phyloP scores from a whole-genome alignment of 208 protist species.

The Phytomonas sp. region DNA sequence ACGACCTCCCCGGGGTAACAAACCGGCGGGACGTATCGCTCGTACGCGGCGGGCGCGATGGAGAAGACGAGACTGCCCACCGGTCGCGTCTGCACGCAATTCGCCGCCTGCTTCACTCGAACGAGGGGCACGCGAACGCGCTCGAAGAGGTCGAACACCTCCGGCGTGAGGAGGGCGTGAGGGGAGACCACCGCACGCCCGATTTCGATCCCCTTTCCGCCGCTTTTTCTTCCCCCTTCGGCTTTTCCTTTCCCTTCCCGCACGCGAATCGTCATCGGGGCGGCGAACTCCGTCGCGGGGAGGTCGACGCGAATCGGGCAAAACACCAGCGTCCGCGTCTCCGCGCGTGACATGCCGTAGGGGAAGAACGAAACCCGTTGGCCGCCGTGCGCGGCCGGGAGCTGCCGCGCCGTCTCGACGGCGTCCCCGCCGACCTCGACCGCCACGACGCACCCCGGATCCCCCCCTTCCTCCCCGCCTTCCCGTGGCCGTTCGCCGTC shows the following conservation, averaged over 20 bases:
- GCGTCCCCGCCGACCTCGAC: constrained; percentile 25
- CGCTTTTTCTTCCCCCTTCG: no score
- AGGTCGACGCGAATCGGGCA: constrained; percentile 51
- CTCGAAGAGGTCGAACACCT: constrained; percentile 60
- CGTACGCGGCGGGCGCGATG: constrained; percentile 42
- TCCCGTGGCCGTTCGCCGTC: constrained; percentile 12
- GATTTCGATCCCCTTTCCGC: constrained; percentile 20
- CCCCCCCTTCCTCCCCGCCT: neutral
- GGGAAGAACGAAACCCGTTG: constrained; percentile 13
- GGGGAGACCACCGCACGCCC: constrained; percentile 48
- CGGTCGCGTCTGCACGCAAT: constrained; percentile 31
- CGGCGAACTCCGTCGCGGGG: constrained; percentile 14
- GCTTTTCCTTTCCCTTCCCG: constrained; percentile 11
- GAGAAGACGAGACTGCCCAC: constrained; percentile 59
- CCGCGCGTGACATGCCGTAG: constrained; percentile 24
- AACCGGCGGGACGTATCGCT: constrained; percentile 29
- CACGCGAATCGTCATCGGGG: constrained; percentile 30
- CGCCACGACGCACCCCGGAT: constrained; percentile 11
- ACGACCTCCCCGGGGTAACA: constrained; percentile 19
- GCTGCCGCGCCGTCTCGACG: constrained; percentile 19
- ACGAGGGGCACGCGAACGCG: constrained; percentile 64
- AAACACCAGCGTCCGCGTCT: constrained; percentile 25
- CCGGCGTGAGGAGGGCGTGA: constrained; percentile 60
- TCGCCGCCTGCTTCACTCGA: constrained; percentile 25
- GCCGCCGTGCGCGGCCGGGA: constrained; percentile 12